A percentile compares a stretch with the other conserved stretches of the same genome.
phyloP scores from a whole-genome alignment of 768 basidiomycete genomes.

The Tephrocybe sp. region DNA sequence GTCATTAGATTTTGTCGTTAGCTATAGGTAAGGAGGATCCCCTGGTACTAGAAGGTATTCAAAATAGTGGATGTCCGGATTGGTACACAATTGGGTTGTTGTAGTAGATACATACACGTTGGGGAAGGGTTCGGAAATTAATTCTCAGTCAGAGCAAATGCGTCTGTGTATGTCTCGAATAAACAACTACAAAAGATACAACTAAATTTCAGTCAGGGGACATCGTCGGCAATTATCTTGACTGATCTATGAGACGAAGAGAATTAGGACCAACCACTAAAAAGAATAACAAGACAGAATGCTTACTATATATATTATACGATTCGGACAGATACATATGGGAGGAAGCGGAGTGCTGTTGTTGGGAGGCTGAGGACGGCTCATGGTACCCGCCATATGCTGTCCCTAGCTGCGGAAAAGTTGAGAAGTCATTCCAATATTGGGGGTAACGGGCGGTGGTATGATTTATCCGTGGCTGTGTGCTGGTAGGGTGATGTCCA shows the following conservation, averaged over 20 bases:
- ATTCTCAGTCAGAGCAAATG: slow-evolving; percentile 4
- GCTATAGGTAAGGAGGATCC: background rate
- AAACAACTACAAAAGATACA: slow-evolving; percentile 8
- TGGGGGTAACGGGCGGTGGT: slow-evolving; percentile 41
- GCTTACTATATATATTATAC: slow-evolving; percentile 26
- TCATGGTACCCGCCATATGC: slow-evolving; percentile 32
- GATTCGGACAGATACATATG: slow-evolving; percentile 25
- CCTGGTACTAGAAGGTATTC: slow-evolving; percentile 1
- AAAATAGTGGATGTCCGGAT: background rate
- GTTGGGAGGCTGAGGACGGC: slow-evolving; percentile 9
- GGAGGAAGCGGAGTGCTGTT: slow-evolving; percentile 16
- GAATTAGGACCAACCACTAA: background rate
- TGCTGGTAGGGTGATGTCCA: slow-evolving; percentile 1
- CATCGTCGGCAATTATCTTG: slow-evolving; percentile 12
- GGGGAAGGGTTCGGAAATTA: slow-evolving; percentile 1
- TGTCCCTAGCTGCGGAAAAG: slow-evolving; percentile 47
- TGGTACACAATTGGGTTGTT: background rate
- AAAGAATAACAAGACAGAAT: background rate
- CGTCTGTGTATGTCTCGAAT: slow-evolving; percentile 7
- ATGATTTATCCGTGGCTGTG: slow-evolving; percentile 18
- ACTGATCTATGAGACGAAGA: slow-evolving; percentile 2
- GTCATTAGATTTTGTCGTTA: background rate
- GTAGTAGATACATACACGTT: slow-evolving; percentile 3
- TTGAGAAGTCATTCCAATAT: slow-evolving; percentile 55
- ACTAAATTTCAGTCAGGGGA: slow-evolving; percentile 8